Evolutionary conservation across 192 early-diverging fungal genomes (phyloP).

Genomic region (Phlyctochytrium arcticum): DNA sequence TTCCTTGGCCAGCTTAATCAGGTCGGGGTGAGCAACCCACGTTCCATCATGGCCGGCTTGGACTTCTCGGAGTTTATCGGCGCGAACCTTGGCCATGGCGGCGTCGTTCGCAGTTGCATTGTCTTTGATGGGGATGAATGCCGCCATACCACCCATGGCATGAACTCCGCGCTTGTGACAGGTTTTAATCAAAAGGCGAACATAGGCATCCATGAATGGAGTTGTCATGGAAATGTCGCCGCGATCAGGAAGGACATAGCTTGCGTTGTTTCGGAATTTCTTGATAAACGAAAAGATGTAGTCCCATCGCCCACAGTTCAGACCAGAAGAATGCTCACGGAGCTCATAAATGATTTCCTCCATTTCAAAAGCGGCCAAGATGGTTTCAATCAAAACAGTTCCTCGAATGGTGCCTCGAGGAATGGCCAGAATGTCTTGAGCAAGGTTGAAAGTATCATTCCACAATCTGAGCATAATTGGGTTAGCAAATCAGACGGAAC

Average conservation of each 20-base stretch:
- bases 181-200: constrained; percentile 94
- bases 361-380: constrained; percentile 97
- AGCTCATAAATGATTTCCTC: constrained; percentile 99
- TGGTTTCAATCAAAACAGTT: constrained; percentile 97
- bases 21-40: constrained; percentile 93
- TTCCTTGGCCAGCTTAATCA: constrained; percentile 83
- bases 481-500: background rate
- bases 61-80: constrained; percentile 95
- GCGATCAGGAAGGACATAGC: constrained; percentile 87
- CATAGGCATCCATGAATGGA: constrained; percentile 98
- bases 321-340: constrained; percentile 94
- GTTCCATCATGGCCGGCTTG: constrained; percentile 92
- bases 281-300: constrained; percentile 99
- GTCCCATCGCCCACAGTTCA: constrained; percentile 99
- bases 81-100: constrained; percentile 89
- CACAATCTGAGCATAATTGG: constrained; percentile 56
- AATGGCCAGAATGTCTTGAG: constrained; percentile 85
- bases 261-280: constrained; percentile 85
- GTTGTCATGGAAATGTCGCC: constrained; percentile 88
- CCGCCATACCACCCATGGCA: constrained; percentile 99
- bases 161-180: constrained; percentile 98
- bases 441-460: constrained; percentile 96
- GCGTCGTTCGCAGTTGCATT: constrained; percentile 82
- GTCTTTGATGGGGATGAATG: constrained; percentile 98
- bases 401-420: constrained; percentile 95